Conservation (phyloP, 2,329 filamentous ascomycete species). For the Leptographium radiaticola region DNA sequence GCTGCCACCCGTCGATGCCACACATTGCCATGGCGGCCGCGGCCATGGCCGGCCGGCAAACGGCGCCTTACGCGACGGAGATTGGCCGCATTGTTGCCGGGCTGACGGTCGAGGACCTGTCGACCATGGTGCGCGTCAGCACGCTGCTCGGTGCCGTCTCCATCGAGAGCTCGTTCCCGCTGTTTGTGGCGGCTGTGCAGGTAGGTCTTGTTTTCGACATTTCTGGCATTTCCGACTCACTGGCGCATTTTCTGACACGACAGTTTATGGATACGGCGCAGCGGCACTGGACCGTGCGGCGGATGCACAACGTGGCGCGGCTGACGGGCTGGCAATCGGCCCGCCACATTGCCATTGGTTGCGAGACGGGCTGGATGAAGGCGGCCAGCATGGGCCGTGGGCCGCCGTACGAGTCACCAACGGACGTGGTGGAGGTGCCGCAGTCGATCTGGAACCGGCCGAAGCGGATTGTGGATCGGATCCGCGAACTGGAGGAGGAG, state of each 20-base stretch:
- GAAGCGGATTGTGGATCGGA: constrained; percentile 36
- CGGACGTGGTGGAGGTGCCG: constrained; percentile 23
- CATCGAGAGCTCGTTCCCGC: constrained; percentile 66
- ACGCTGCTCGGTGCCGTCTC: constrained; percentile 69
- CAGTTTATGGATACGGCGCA: constrained; percentile 62
- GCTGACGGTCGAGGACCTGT: constrained; percentile 42
- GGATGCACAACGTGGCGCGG: constrained; percentile 61
- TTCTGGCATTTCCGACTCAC: not conserved
- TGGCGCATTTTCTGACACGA: not conserved
- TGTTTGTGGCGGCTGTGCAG: constrained; percentile 79
- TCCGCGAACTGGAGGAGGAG: constrained; percentile 31
- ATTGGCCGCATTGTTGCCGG: constrained; percentile 75
- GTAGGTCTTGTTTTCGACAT: constrained; percentile 23
- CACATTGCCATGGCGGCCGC: constrained; percentile 81
- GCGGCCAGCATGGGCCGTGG: constrained; percentile 61
- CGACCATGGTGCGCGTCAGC: constrained; percentile 46
- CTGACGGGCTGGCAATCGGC: constrained; percentile 83
- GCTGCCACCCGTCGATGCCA: constrained; percentile 80
- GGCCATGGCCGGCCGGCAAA: constrained; percentile 60
- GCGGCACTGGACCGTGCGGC: constrained; percentile 62
- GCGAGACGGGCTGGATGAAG: constrained; percentile 73
- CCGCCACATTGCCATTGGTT: constrained; percentile 67
- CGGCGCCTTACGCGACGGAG: constrained; percentile 55
- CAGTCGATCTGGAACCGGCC: constrained; percentile 34
- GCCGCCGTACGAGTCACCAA: constrained; percentile 52